Conservation (phyloP, 768 basidiomycete species). For the Sistotremastrum niveocremeum region DNA sequence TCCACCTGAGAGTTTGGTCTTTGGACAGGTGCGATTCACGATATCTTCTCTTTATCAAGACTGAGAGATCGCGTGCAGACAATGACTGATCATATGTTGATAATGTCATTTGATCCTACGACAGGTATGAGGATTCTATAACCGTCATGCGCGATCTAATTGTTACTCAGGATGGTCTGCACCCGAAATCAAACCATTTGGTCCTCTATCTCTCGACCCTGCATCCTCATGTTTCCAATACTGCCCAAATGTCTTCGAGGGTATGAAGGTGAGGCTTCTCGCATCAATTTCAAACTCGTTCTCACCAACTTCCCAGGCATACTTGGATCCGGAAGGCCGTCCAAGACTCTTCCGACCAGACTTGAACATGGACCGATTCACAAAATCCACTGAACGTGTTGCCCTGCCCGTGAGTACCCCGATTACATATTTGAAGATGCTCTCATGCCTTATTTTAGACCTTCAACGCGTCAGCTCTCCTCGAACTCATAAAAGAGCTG, state of each 20-base stretch:
- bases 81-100: conserved; percentile 72
- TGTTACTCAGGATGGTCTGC: conserved; percentile 42
- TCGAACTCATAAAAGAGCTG: conserved; percentile 49
- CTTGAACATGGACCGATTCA: conserved; percentile 74
- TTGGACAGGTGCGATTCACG: conserved; percentile 36
- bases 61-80: conserved; percentile 21
- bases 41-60: neutral
- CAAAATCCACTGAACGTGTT: conserved; percentile 51
- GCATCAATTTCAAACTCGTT: neutral
- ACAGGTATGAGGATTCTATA: conserved; percentile 4
- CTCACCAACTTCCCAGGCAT: conserved; percentile 32
- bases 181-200: conserved; percentile 64
- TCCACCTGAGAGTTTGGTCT: conserved; percentile 31
- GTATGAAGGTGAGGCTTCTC: conserved; percentile 44
- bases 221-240: conserved; percentile 46
- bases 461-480: conserved; percentile 33
- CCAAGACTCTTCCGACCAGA: conserved; percentile 72
- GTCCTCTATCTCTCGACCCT: conserved; percentile 45
- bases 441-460: conserved; percentile 14
- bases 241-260: conserved; percentile 45
- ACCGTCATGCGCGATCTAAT: conserved; percentile 9
- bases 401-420: conserved; percentile 47
- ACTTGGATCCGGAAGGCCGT: conserved; percentile 55
- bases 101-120: conserved; percentile 44
- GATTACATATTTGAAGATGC: neutral